phyloP scores from a whole-genome alignment of 768 basidiomycete genomes.

The Flagelloscypha sp. region DNA sequence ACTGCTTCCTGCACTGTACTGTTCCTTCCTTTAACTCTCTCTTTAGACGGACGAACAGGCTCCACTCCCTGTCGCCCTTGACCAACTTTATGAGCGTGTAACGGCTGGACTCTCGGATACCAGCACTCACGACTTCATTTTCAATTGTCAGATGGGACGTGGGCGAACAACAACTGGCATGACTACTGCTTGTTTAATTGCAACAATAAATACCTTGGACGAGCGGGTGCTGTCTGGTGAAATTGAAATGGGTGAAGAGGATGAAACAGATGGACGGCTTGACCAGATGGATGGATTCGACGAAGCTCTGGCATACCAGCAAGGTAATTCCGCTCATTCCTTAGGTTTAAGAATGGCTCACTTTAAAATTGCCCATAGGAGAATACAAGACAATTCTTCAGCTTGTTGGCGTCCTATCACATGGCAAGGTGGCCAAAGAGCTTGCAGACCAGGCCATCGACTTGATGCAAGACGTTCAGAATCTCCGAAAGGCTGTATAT shows the following conservation, averaged over 20 bases:
- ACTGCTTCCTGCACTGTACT: conserved; percentile 1
- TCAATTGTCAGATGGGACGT: conserved; percentile 97
- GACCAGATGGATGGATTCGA: conserved; percentile 75
- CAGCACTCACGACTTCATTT: conserved; percentile 78
- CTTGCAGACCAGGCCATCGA: conserved; percentile 86
- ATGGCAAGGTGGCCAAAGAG: conserved; percentile 89
- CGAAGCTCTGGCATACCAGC: conserved; percentile 83
- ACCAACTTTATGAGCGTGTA: conserved; percentile 70
- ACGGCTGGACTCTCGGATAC: conserved; percentile 45
- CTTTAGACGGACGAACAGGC: conserved; percentile 94
- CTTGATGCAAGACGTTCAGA: conserved; percentile 94
- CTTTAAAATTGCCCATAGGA: conserved; percentile 35
- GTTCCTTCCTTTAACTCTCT: conserved; percentile 7
- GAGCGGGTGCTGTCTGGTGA: too few relatives aligned
- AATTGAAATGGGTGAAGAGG: conserved; percentile 27
- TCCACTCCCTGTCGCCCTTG: conserved; percentile 81
- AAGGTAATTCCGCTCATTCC: conserved; percentile 40
- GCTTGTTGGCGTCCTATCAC: conserved; percentile 82
- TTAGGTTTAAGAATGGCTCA: neutral
- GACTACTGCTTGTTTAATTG: conserved; percentile 82
- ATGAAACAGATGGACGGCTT: conserved; percentile 35
- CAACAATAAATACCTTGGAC: conserved; percentile 59
- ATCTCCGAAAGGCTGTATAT: conserved; percentile 89
- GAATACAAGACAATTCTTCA: conserved; percentile 97
- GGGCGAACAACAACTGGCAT: conserved; percentile 94